Percentiles rank a stretch among this genome's conserved stretches.
These are phyloP conservation scores for Veloboletus limbatus DNA, from an alignment of 1,284 basidiomycete genomes.

Conservation along the genomic window DNA sequence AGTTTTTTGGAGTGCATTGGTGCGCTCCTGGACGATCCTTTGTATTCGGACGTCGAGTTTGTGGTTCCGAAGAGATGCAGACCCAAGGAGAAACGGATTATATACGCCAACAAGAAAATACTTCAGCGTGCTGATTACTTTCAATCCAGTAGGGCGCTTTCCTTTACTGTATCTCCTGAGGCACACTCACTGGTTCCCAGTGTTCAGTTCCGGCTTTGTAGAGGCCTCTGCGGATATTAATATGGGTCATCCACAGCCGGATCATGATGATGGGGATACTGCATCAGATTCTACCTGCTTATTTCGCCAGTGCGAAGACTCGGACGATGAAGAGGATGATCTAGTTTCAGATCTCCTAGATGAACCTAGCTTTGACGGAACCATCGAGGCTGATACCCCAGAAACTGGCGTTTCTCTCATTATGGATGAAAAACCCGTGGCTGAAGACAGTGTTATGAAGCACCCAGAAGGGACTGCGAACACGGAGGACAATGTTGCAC, in stretches of 20 bases:
- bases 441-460: conserved; percentile 9
- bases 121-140: conserved; percentile 78
- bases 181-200: conserved; percentile 34
- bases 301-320: conserved; percentile 51
- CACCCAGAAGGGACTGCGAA: conserved; percentile 8
- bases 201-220: conserved; percentile 68
- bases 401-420: conserved; percentile 5
- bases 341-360: conserved; percentile 27
- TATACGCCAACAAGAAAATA: conserved; percentile 67
- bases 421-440: conserved; percentile 1
- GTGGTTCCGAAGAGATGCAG: conserved; percentile 55
- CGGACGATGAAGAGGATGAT: conserved; percentile 57
- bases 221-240: conserved; percentile 43
- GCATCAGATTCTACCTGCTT: conserved; percentile 28
- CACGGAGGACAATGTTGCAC: neutral
- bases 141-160: conserved; percentile 48
- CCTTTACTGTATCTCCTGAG: neutral
- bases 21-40: conserved; percentile 71
- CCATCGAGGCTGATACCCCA: conserved; percentile 23
- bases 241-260: conserved; percentile 9
- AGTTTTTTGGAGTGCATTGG: conserved; percentile 68
- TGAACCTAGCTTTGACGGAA: conserved; percentile 30
- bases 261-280: conserved; percentile 27
- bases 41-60: conserved; percentile 82
- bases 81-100: conserved; percentile 41